A percentile compares a stretch with the other conserved stretches of the same genome.
phyloP scores from a whole-genome alignment of 805 yeast genomes.

The Ogataea naganishii region DNA sequence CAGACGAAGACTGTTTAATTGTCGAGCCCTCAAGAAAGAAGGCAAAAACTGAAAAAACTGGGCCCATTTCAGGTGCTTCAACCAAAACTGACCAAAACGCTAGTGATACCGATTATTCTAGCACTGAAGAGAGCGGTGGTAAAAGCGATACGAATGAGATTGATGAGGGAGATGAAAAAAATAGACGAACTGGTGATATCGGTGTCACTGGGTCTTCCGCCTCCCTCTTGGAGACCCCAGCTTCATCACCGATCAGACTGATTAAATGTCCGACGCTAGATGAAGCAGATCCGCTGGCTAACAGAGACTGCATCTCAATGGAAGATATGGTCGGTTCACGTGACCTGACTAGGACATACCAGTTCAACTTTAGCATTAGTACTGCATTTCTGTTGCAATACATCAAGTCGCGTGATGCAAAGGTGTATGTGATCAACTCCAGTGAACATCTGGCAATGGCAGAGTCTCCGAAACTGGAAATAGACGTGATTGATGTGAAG shows the following conservation, averaged over 20 bases:
- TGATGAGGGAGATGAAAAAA: conserved; percentile 22
- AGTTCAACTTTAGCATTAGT: conserved; percentile 25
- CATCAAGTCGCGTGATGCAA: conserved; percentile 13
- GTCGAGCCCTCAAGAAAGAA: too few species aligned
- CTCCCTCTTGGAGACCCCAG: too few species aligned
- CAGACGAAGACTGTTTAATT: too few species aligned
- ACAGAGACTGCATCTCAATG: conserved; percentile 19
- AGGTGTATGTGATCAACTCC: conserved; percentile 21
- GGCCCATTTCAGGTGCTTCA: too few species aligned
- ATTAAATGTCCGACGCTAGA: conserved; percentile 13
- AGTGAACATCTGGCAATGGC: conserved; percentile 24
- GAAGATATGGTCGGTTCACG: conserved; percentile 18
- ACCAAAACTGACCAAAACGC: too few species aligned
- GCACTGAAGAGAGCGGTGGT: too few species aligned
- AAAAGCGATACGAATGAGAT: conserved; percentile 21
- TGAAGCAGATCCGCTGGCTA: conserved; percentile 10
- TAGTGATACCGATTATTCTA: too few species aligned
- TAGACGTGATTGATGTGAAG: conserved; percentile 20
- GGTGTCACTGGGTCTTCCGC: conserved; percentile 4
- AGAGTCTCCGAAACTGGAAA: conserved; percentile 15
- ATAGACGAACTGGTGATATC: conserved; percentile 18
- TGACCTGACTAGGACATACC: conserved; percentile 16
- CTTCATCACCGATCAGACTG: conserved; percentile 21
- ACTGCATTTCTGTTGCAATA: conserved; percentile 15
- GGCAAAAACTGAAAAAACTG: too few species aligned